Evolutionary conservation across 192 early-diverging fungal species (phyloP), one percentile per base, ranked within the genome.

Genomic region (Pilaira anomala): DNA sequence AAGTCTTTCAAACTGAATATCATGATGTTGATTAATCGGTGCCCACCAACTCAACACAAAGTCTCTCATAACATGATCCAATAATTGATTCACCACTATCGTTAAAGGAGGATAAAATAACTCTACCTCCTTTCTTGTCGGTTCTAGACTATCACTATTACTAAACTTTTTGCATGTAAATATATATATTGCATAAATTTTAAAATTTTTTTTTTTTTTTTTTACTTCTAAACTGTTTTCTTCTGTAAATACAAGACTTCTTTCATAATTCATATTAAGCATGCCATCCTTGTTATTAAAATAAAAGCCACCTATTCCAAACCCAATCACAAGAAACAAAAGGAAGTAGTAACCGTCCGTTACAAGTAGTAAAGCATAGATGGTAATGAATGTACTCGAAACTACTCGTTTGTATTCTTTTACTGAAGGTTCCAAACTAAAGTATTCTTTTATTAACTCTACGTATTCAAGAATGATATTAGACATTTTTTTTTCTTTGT

Each of bases 31-130:
- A 8, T 75, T 65, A 29, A 75, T 42, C 11, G 64, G 65, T 4
- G 40, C 33, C 73, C 73, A 75, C 73, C 73, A 75, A 16, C 33
- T 54, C 3, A 25, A 36, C 12, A 75, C 64, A 62, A 66, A 75
- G 12, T 75, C 68, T 2, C 60, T 57, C n/a, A 62, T 39, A 24
- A 69, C 33, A 42, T 48, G 54, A 1, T 66, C 59, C 2, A 66
- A 7, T 5, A 70, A 26, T 36, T 42, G 48, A 7, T 39, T 65
- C 6, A 57, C 48, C 4, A 41, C 52, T 12, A 26, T n/a, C 2
- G 60, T 53, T 13, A 75, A 28, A 3, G 63, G 55, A 7, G 73
- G 24, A 44, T 66, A 66, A 19, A 62, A 66, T 22, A 75, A 26
- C 3, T 69, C 28, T 13, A 75, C 30, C 2, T 42, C 25, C 7